Base-by-base conservation (phyloP, 345 rosid species). In the Pseudoturritis turrita region DNA sequence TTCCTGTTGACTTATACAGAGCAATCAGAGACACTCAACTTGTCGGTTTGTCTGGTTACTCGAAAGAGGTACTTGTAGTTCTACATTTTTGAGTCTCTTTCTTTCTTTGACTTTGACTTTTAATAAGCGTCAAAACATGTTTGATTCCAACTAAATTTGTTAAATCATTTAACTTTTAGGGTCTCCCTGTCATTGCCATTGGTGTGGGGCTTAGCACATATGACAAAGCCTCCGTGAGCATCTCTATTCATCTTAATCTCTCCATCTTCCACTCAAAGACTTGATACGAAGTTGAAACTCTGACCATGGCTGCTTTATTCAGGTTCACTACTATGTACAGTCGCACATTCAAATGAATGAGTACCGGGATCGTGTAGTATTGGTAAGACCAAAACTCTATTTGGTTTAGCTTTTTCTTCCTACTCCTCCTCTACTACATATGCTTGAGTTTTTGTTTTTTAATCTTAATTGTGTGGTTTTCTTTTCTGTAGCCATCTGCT, bases 331-430 rank as follows among this genome's bases (percentile, higher is more conserved):
- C 81, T 95, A 95, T 83, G 82, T 87, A 64, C 97, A 92, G 78
- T 96, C 99, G 11, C 99, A 96, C 76, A 96, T 96, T 81, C 99
- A 96, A 80, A 83, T 96, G 83, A 96, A 96, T 58, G 99, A 96
- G 80, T 92, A 90, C 56, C 83, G 99, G 54, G 99, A 96, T 71
- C 92, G 96, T 50, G 87, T 96, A 4, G 41, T 96, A 40, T 83
- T 92, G 97, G 99, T 95, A 70, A 73, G 84, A 61, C 36, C 52
- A 55, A 45, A 53, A 50, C 15, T 26, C 36, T 18, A 13, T 22
- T 51, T 49, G 11, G 15, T 10, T 7, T 57, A 4, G 44, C 17
- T 18, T 51, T 26, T 6, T 5, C 10, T 4, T 10, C 22, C n/a
- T 41, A 0, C 25, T 53, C 8, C 28, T 31, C 3, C 3, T 15